A percentile compares a stretch with the other conserved stretches of the same genome.
phyloP scores from a whole-genome alignment of 2,329 filamentous ascomycete species.

The Hypomyces rosellus region DNA sequence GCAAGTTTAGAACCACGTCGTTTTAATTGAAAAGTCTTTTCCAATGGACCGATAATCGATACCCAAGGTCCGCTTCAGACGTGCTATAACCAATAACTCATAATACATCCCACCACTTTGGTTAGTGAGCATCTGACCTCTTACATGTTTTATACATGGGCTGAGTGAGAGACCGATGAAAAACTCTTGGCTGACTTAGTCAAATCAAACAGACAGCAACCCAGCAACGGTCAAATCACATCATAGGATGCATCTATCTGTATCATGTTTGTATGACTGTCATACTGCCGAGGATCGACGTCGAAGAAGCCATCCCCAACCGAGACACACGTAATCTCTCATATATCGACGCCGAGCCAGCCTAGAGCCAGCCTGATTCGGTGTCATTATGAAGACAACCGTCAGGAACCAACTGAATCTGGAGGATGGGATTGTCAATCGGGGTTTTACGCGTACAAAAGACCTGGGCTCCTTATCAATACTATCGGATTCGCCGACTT shows the following conservation, averaged over 20 bases:
- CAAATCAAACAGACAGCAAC: constrained; percentile 3
- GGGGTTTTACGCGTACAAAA: constrained; percentile 15
- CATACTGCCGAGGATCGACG: constrained; percentile 18
- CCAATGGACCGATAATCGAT: constrained; percentile 8
- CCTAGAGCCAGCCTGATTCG: constrained; percentile 14
- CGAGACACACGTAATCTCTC: constrained; percentile 9
- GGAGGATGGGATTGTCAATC: constrained; percentile 19
- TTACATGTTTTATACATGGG: background rate
- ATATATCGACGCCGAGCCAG: constrained; percentile 7
- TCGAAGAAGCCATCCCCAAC: constrained; percentile 12
- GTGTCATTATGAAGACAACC: constrained; percentile 21
- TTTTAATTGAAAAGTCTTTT: constrained; percentile 4
- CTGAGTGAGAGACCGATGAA: constrained; percentile 4
- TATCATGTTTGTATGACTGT: constrained; percentile 20
- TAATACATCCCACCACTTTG: constrained; percentile 7
- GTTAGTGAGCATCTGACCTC: constrained; percentile 13
- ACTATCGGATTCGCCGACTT: constrained; percentile 18
- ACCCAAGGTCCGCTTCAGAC: background rate
- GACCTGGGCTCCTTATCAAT: constrained; percentile 21
- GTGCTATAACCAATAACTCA: background rate
- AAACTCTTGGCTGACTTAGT: constrained; percentile 6
- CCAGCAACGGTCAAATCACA: constrained; percentile 1
- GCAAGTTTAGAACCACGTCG: constrained; percentile 5
- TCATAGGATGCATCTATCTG: constrained; percentile 16
- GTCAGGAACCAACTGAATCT: constrained; percentile 17